Evolutionary conservation across 768 basidiomycete species (phyloP), one percentile per base, ranked within the genome.

Genomic region (Zangia roseola): DNA sequence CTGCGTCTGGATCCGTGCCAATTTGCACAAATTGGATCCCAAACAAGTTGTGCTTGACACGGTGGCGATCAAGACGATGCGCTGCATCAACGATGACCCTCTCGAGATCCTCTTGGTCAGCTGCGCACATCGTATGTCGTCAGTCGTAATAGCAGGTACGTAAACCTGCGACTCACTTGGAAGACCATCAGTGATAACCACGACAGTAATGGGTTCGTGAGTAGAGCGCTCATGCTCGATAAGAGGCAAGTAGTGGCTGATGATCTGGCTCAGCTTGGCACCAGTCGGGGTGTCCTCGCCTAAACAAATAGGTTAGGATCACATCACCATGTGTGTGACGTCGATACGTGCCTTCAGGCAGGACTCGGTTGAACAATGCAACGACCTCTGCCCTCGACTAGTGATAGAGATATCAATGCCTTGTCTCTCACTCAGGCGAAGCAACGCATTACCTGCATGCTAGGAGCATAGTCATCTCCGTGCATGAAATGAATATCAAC

Each of bases 21-120:
- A 78, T 72, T 53, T 78, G 77, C 30, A 79, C 63, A 33, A 79
- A 74, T 35, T 75, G 73, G 24, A 79, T 64, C 10, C 76, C 73
- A 6, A 79, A 64, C 61, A 72, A 71, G n/a, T 67, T 62, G 2
- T 67, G 56, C 21, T 62, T 71, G 43, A 66, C 62, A 4, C 57
- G 57, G 1, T 59, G 65, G 31, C 60, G 60, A 41, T 77, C 75
- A 17, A 76, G 69, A 24, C 73, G 62, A 24, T 66, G 66, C 3
- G 75, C 75, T 16, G 67, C 59, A 6, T 64, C 60, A 14, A 75
- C 65, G 10, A 76, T 64, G 2, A 67, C 65, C 7, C 48, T 52
- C 40, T 62, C 56, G 8, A 68, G 55, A 1, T 63, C 58, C 9
- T 37, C 47, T 20, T 58, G 63, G 55, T 65, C 69, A 47, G 52